Conservation (phyloP, 192 early-diverging fungal genomes). For the Hyaloraphidium curvatum region DNA sequence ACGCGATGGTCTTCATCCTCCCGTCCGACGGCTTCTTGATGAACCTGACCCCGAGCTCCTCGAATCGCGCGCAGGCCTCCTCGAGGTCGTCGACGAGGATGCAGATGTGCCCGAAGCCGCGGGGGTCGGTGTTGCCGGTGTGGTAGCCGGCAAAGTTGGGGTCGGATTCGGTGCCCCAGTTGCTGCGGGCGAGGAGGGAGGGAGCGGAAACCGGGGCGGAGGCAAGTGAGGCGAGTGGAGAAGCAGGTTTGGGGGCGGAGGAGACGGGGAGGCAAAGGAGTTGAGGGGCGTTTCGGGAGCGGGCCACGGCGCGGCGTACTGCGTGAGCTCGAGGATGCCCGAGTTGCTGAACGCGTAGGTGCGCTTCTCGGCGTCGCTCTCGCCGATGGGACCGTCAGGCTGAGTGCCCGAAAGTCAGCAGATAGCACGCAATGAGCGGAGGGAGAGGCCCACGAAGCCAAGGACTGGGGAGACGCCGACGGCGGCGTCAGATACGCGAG, state of each 20-base stretch:
- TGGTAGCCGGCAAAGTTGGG: slow-evolving; percentile 32
- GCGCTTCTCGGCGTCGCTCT: slow-evolving; percentile 22
- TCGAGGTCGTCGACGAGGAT: slow-evolving; percentile 58
- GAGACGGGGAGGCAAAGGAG: not conserved
- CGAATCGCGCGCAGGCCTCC: slow-evolving; percentile 55
- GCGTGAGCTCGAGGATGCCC: slow-evolving; percentile 64
- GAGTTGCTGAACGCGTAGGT: slow-evolving; percentile 36
- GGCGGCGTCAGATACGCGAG: too few relatives aligned
- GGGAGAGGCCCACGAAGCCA: too few relatives aligned
- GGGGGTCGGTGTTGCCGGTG: slow-evolving; percentile 49
- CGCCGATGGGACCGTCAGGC: slow-evolving; percentile 21
- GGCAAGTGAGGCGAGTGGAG: not conserved
- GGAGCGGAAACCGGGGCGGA: too few relatives aligned
- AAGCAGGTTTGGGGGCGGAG: not conserved
- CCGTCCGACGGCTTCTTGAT: slow-evolving; percentile 55
- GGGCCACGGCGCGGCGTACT: slow-evolving; percentile 23
- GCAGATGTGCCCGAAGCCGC: slow-evolving; percentile 72
- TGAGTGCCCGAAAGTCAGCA: slow-evolving; percentile 45
- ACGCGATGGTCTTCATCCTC: slow-evolving; percentile 66
- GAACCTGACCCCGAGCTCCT: slow-evolving; percentile 46
- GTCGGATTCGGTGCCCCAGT: slow-evolving; percentile 62
- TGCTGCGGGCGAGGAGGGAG: too few relatives aligned
- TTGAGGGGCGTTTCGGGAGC: not conserved
- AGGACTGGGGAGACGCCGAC: too few relatives aligned
- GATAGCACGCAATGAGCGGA: too few relatives aligned